Base-by-base conservation (phyloP, 2,329 filamentous ascomycete species). In the Zasmidium citrigriseum region DNA sequence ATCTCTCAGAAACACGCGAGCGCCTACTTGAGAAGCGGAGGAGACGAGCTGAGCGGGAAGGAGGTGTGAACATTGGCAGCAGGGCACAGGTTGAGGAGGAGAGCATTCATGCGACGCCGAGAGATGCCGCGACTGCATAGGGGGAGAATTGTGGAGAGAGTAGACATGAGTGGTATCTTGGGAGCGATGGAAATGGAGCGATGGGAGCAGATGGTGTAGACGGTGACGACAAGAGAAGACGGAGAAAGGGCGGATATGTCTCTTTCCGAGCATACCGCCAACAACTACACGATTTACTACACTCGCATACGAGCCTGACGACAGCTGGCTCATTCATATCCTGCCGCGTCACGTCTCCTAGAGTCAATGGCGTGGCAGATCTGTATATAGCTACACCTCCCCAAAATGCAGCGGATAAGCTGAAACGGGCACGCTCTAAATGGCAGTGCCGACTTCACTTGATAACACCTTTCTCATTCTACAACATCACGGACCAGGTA, bases 11-110 rank as follows among this genome's bases (percentile, higher is more conserved):
- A 73, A 87, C 93, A 73, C 93, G 92, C 81, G 83, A 89, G 67
- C 77, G 82, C 56, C 83, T 99, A 66, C 80, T 98, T 58, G 93
- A 96, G 81, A 98, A 98, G 87, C 84, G 95, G 74, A 87, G 87
- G 75, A 83, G 91, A 77, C 87, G 88, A 74, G 88, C 87, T 60
- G 83, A 87, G 74, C 80, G 86, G 58, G 86, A 89, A 72, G 83
- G 74, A 69, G 64, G 57, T 23, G 14, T 65, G 50, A 67, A 70
- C 52, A 52, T 64, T 23, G 71, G 70, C 45, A 68, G 63, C 24
- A 61, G 64, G 45, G 67, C 61, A 45, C 71, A 73, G 66, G 70
- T 67, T 62, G 60, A 71, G 29, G 64, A 70, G 54, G 70, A 73
- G 50, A 69, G 72, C 3, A 48, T 71, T 21, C 65, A 68, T 34